Evolutionary conservation across 2,329 filamentous ascomycete species (phyloP), one percentile per base, ranked within the genome.

Genomic region (Trichoderma breve): DNA sequence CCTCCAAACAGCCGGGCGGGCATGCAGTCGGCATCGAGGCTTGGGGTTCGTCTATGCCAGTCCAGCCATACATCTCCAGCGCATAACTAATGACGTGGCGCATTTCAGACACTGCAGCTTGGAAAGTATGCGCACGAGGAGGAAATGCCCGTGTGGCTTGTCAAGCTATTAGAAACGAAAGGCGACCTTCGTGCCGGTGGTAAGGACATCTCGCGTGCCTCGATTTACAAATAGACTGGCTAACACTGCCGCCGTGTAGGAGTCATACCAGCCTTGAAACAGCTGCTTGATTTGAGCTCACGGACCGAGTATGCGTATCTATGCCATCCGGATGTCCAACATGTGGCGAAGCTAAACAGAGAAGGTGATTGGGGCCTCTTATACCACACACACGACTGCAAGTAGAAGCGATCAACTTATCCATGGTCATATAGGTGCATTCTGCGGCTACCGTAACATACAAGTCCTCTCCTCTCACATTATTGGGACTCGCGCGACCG

Each of bases 401-500:
- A n/a, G 51, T 32, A 32, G 21, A 18, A 34, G 15, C 14, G 9
- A 26, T n/a, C 65, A 60, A 26, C 65, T 69, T n/a, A 69, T 14
- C n/a, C 7, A 18, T 36, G 4, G 12, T 62, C 14, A 6, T 30
- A 3, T 26, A 89, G 94, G 94, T 26, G 93, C 94, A 6, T 98
- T 98, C 79, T 98, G 95, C 79, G 95, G 95, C 4, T 98, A 98
- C 79, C 89, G 95, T 53, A 98, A 97, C 78, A 97, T 97, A 36
- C 96, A 98, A 80, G 97, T 97, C 90, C 82, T 98, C 75, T 84
- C 92, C 15, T 95, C 94, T 0, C 95, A 93, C 79, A 89, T 98
- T 24, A 88, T 91, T 72, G 87, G 86, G 9, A 83, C 88, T 1
- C 80, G 83, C 51, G 84, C 84, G 14, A 81, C 84, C 14, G 93